Base-by-base conservation (phyloP, 2,329 filamentous ascomycete species). In the Calonectria pteridis region DNA sequence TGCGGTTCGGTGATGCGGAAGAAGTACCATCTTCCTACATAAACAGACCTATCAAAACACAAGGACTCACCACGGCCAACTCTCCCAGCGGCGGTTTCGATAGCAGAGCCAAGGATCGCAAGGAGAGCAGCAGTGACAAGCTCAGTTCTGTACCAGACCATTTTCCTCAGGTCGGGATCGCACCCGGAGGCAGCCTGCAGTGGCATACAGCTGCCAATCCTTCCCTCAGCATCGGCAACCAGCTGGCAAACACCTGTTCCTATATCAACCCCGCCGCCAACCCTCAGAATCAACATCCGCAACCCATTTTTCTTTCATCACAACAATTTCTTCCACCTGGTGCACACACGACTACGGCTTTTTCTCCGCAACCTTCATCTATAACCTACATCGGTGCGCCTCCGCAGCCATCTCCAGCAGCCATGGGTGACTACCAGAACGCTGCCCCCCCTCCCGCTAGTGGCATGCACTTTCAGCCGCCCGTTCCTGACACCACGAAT, bases 401-500 rank as follows among this genome's bases (percentile, higher is more conserved):
- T 28, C 76, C 77, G 49, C 77, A 75, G 28, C 72, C 72, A 23
- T 72, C 58, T 72, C 76, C 76, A 71, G 74, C 77, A 75, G 85
- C 85, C 62, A 81, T 70, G 84, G 84, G 83, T 67, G 84, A 84
- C 72, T 88, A 89, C 77, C 83, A 84, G 74, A 86, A 86, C 76
- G 75, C 83, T n/a, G 80, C 77, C n/a, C 87, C 66, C 29, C 67
- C 85, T 75, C 84, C 85, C 51, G 81, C 84, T 35, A 79, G 79
- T 62, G 88, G 88, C 68, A 80, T 89, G 64, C 87, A 90, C 80
- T 92, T 89, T 78, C 89, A 92, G 78, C 91, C 91, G 1, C 90
- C 89, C 33, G 89, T 91, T 20, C 89, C 90, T 4, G 89, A 91
- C 76, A 91, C 90, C 20, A 88, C 88, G 53, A 86, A 87, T 79